Conservation (phyloP, 345 rosid species). For the Lepidium africanum region DNA sequence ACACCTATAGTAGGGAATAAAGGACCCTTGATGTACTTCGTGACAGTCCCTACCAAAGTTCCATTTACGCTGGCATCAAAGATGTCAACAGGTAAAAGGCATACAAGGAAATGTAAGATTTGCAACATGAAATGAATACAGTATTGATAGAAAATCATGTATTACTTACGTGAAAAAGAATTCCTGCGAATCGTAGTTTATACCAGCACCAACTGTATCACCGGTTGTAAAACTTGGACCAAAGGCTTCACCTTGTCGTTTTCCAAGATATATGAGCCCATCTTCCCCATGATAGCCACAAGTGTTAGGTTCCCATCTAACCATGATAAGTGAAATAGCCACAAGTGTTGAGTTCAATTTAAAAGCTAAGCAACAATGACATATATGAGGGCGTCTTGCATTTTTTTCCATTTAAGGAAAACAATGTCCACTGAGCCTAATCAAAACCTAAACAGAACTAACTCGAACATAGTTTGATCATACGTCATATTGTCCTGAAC, state of each 20-base stretch:
- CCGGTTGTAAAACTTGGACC: slow-evolving; percentile 70
- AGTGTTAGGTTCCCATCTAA: slow-evolving; percentile 88
- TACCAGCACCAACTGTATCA: slow-evolving; percentile 87
- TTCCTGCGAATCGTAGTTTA: slow-evolving; percentile 75
- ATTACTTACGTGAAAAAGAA: slow-evolving; percentile 87
- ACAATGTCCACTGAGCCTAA: background rate
- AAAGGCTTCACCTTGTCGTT: slow-evolving; percentile 61
- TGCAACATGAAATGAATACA: background rate
- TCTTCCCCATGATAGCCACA: slow-evolving; percentile 95
- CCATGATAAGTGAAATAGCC: slow-evolving; percentile 3
- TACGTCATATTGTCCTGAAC: background rate
- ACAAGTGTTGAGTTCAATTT: background rate
- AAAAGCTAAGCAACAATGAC: background rate
- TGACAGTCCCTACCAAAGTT: slow-evolving; percentile 49
- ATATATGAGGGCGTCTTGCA: background rate
- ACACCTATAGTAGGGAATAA: slow-evolving; percentile 80
- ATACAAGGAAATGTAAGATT: background rate
- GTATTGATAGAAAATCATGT: background rate
- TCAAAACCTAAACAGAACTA: background rate
- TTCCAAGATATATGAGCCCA: slow-evolving; percentile 66
- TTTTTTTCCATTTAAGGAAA: background rate
- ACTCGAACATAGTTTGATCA: background rate
- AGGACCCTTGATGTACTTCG: slow-evolving; percentile 61
- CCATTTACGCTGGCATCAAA: slow-evolving; percentile 64
- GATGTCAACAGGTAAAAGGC: background rate